These are phyloP conservation scores for Morella rubra DNA, from an alignment of 306 rosid genomes.

Conservation along the genomic window DNA sequence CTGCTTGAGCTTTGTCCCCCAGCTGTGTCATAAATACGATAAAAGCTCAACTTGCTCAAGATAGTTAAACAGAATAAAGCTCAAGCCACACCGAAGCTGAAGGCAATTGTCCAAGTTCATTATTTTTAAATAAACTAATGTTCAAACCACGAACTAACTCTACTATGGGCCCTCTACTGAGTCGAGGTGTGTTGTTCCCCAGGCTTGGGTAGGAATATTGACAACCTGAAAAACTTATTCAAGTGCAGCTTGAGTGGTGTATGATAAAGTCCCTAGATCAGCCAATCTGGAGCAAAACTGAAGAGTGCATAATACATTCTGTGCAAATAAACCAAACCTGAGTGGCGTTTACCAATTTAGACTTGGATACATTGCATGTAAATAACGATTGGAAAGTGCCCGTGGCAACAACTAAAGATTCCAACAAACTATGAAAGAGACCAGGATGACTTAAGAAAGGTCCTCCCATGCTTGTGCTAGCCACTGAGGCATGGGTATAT, in stretches of 20 bases:
- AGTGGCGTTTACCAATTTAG: no score
- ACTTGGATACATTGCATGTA: not conserved
- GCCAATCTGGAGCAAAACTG: not conserved
- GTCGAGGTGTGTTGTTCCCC: not conserved
- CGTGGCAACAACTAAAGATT: not conserved
- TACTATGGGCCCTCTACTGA: not conserved
- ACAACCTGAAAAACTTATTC: not conserved
- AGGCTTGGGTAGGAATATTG: not conserved
- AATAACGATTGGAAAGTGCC: not conserved
- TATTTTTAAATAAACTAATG: not conserved
- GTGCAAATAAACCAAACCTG: no score
- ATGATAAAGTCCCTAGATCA: not conserved
- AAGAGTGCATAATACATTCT: no score
- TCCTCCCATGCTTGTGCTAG: not conserved
- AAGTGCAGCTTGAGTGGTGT: not conserved
- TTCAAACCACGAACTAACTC: not conserved
- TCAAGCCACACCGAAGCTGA: not conserved
- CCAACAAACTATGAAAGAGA: not conserved
- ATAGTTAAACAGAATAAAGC: not conserved
- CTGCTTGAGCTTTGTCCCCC: not conserved
- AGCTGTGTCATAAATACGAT: not conserved
- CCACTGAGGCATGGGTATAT: not conserved
- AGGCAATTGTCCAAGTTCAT: no score
- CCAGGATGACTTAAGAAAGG: not conserved
- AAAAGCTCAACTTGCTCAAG: not conserved